A percentile compares a stretch with the other conserved stretches of the same genome.
These are phyloP conservation scores for Fraxinus sp. DNA, from an alignment of 305 asterid species.

Conservation along the genomic window DNA sequence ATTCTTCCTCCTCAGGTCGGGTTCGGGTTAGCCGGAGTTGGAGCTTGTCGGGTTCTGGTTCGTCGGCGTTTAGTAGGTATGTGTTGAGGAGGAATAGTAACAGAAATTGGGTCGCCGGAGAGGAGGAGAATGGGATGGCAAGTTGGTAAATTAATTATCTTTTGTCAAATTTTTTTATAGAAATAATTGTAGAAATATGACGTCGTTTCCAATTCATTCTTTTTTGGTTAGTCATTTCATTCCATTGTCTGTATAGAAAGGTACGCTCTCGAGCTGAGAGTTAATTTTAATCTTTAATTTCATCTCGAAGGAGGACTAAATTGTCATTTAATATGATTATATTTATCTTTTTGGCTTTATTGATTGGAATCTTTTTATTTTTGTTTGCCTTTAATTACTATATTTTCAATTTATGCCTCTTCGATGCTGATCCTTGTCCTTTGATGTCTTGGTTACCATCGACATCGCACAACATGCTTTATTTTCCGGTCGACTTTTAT, in stretches of 20 bases:
- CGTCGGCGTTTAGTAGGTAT: conserved; percentile 35
- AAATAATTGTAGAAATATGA: not conserved
- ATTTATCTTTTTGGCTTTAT: not conserved
- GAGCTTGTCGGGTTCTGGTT: conserved; percentile 25
- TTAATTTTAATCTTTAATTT: not conserved
- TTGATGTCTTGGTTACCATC: not conserved
- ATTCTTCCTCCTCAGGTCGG: conserved; percentile 2
- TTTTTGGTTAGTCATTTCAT: not conserved
- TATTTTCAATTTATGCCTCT: not conserved
- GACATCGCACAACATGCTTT: not conserved
- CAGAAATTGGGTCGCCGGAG: conserved; percentile 26
- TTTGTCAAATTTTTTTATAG: not conserved
- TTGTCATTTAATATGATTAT: not conserved
- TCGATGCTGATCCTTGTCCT: not conserved
- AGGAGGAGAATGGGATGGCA: conserved; percentile 28
- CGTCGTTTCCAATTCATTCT: not conserved
- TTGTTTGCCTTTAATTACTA: not conserved
- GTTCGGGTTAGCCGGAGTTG: conserved; percentile 22
- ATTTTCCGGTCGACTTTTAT: not conserved
- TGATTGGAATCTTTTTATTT: not conserved
- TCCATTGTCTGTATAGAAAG: not conserved
- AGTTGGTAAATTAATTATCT: conserved; percentile 9
- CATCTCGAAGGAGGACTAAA: not conserved
- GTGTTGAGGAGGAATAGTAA: conserved; percentile 41
- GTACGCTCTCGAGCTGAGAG: not conserved